Base-by-base conservation (phyloP, 352 stramenopile species). In the Phytophthora megakarya region DNA sequence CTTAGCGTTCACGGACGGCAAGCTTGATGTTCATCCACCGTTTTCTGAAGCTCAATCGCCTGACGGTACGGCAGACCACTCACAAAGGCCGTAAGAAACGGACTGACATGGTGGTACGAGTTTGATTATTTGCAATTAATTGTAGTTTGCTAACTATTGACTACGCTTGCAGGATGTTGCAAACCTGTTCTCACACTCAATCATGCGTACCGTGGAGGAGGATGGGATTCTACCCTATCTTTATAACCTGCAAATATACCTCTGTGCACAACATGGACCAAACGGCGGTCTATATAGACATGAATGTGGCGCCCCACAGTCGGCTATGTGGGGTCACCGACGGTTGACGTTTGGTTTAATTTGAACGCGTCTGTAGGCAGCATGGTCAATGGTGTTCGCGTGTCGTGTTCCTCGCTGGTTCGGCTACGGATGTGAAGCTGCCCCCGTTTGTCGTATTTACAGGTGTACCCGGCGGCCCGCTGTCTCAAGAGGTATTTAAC, bases 401-500 rank as follows among this genome's bases (percentile, higher is more conserved):
- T 35, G 4, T 47, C 1, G 48, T 35, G 15, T 56, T 46, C 35
- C 13, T 56, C 18, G 37, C 48, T n/a, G 48, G 33, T 19, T 56
- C 48, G 4, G 48, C n/a, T 6, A 56, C 48, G 5, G 35, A 35
- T 2, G 5, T 21, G 4, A 56, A 56, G 16, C 10, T 46, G 3
- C 48, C 21, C 9, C 48, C 9, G 10, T 22, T 39, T 9, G 49
- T 57, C 15, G 22, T 35, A 3, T 23, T 48, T 8, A 15, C 47
- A 13, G 33, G 48, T 56, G 48, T 46, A 6, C 35, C 26, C 25
- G 15, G 48, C n/a, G 37, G 50, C 7, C 8, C 37, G 18, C 38
- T 50, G 5, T 60, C 51, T 11, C 51, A 60, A 42, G 25, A 60
- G 10, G 51, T 60, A 0, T 60, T 28, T 5, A 48, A 45, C 25